Evolutionary conservation across 1,284 basidiomycete species (phyloP).

Genomic region (Malassezia equina): DNA sequence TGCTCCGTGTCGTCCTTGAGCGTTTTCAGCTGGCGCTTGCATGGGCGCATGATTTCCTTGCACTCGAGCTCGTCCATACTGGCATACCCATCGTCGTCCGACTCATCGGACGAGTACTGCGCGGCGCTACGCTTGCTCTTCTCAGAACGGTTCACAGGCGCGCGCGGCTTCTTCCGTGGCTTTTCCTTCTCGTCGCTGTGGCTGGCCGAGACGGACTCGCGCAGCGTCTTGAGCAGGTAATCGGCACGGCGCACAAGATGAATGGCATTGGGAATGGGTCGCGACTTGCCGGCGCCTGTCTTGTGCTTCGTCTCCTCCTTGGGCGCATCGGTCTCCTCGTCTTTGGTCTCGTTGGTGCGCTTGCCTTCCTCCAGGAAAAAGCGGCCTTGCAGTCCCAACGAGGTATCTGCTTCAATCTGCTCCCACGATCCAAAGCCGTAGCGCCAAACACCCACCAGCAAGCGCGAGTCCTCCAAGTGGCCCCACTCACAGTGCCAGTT

Average conservation of each 20-base stretch:
- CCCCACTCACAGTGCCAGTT: slow-evolving; percentile 96
- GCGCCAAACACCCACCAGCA: slow-evolving; percentile 81
- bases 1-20: slow-evolving; percentile 79
- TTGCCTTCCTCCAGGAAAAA: slow-evolving; percentile 90
- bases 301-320: slow-evolving; percentile 34
- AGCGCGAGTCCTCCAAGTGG: slow-evolving; percentile 81
- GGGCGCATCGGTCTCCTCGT: slow-evolving; percentile 33
- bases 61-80: slow-evolving; percentile 93
- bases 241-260: slow-evolving; percentile 94
- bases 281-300: slow-evolving; percentile 27
- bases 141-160: slow-evolving; percentile 12
- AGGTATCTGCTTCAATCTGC: slow-evolving; percentile 75
- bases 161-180: slow-evolving; percentile 16
- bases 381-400: slow-evolving; percentile 74
- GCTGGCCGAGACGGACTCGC: slow-evolving; percentile 54
- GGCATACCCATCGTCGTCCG: slow-evolving; percentile 31
- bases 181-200: background rate
- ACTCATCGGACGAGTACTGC: slow-evolving; percentile 24
- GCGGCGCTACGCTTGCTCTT: slow-evolving; percentile 20
- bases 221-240: slow-evolving; percentile 76
- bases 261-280: slow-evolving; percentile 50
- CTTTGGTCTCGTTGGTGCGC: slow-evolving; percentile 50
- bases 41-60: slow-evolving; percentile 89
- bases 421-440: slow-evolving; percentile 98
- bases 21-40: slow-evolving; percentile 94